A percentile compares a stretch with the other conserved stretches of the same genome.
phyloP scores from a whole-genome alignment of 78 protist species.

The Dictyostelium firmibasis region DNA sequence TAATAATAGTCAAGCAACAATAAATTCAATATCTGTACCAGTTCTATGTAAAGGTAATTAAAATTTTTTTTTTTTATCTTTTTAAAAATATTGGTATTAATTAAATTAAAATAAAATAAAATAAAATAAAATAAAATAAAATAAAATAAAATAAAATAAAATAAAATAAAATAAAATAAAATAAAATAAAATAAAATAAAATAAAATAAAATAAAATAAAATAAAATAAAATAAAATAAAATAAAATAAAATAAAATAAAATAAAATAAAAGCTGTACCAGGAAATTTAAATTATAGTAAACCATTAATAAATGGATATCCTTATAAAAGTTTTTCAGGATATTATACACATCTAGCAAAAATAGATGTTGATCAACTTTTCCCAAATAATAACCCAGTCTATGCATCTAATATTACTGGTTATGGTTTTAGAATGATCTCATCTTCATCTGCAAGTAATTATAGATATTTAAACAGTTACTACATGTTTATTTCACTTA shows the following conservation, averaged over 20 bases:
- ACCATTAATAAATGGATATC: neutral
- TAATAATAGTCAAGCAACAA: neutral
- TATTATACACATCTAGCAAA: neutral
- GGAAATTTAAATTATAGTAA: neutral
- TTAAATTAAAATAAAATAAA: too few species aligned
- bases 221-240: too few species aligned
- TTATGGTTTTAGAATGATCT: neutral
- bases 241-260: too few species aligned
- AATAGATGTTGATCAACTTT: neutral
- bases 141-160: too few species aligned
- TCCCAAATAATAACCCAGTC: neutral
- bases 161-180: too few species aligned
- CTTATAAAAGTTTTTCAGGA: neutral
- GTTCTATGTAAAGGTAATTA: neutral
- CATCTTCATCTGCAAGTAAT: neutral
- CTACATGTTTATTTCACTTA: neutral
- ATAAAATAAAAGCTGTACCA: neutral
- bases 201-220: too few species aligned
- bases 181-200: too few species aligned
- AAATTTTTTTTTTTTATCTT: too few species aligned
- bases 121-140: too few species aligned
- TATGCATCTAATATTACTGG: neutral
- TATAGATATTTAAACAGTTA: neutral
- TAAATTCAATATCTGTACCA: neutral
- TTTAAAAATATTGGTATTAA: too few species aligned